phyloP scores from a whole-genome alignment of 208 protist genomes.

The Naegleria gruberi region DNA sequence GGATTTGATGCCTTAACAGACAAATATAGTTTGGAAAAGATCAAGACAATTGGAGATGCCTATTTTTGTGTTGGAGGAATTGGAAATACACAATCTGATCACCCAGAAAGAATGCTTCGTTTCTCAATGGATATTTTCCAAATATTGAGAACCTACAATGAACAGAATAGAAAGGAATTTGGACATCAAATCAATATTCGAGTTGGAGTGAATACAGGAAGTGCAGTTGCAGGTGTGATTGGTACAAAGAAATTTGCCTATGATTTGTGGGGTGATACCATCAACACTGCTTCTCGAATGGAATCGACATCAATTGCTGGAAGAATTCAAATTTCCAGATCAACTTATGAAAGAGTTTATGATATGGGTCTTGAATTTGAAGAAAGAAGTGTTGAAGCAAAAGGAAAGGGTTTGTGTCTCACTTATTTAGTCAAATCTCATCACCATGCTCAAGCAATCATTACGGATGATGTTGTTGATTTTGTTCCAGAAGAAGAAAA shows the following conservation, averaged over 20 bases:
- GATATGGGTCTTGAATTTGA: background rate
- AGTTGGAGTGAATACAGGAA: background rate
- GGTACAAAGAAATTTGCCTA: background rate
- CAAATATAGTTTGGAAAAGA: slow-evolving; percentile 13
- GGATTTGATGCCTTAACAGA: background rate
- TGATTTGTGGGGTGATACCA: background rate
- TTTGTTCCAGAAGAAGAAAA: too few relatives aligned
- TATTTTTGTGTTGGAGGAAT: background rate
- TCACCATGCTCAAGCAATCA: background rate
- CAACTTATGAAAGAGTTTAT: background rate
- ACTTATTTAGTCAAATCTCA: background rate
- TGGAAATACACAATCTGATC: background rate
- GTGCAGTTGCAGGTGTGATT: background rate
- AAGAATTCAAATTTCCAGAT: slow-evolving; percentile 25
- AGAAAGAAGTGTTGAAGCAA: background rate
- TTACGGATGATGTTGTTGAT: too few relatives aligned
- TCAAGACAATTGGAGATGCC: too few relatives aligned
- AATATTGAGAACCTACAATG: background rate
- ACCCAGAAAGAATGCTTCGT: background rate
- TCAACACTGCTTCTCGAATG: background rate
- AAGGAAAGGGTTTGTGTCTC: background rate
- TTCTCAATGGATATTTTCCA: background rate
- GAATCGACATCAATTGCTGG: slow-evolving; percentile 30
- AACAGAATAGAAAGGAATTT: background rate
- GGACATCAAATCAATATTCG: background rate